Evolutionary conservation across 345 rosid species (phyloP).

Genomic region (Trapa incisa): DNA sequence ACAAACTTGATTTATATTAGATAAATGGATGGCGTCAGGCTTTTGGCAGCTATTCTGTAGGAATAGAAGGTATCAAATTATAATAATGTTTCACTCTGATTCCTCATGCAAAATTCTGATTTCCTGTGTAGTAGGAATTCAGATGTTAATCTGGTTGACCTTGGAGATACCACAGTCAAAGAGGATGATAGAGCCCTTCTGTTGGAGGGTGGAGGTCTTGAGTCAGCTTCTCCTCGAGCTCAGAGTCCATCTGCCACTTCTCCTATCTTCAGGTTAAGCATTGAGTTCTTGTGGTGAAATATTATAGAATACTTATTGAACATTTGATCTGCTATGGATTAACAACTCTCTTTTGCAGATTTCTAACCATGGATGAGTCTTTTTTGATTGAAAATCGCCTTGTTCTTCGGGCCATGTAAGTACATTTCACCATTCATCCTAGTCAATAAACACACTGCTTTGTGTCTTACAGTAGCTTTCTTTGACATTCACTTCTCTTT

Average conservation of each 20-base stretch:
- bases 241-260: conserved; percentile 29
- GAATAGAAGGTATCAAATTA: neutral
- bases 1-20: neutral
- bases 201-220: conserved; percentile 78
- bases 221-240: conserved; percentile 65
- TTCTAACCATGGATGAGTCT: conserved; percentile 67
- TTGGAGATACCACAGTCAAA: conserved; percentile 37
- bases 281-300: neutral
- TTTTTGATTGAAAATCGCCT: conserved; percentile 74
- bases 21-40: neutral
- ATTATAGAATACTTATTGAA: neutral
- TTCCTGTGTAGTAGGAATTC: conserved; percentile 53
- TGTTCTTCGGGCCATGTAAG: conserved; percentile 87
- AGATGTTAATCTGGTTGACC: conserved; percentile 60
- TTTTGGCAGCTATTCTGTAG: neutral
- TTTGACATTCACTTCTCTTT: neutral
- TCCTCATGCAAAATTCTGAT: neutral
- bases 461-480: neutral
- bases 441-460: neutral
- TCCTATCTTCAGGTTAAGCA: conserved; percentile 51
- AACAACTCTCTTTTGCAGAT: conserved; percentile 28
- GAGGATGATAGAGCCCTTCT: conserved; percentile 75
- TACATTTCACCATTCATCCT: conserved; percentile 3
- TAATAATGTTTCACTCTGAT: neutral
- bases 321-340: neutral